Evolutionary conservation across 495 filamentous ascomycete genomes (phyloP).

Genomic region (Lasiosphaeria ovina): DNA sequence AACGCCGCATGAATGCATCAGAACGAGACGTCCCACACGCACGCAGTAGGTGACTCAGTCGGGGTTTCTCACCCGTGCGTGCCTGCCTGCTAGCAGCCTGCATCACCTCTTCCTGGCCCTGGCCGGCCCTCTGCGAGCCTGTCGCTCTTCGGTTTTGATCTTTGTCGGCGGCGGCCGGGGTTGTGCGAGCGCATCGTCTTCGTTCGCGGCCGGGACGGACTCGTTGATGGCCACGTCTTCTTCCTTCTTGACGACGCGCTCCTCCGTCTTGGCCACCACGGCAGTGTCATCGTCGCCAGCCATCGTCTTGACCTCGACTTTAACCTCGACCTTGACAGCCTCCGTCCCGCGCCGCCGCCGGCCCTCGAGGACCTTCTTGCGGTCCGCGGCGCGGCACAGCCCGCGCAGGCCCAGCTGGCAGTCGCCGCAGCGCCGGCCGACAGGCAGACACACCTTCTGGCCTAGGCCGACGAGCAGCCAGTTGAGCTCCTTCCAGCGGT

Average conservation of each 20-base stretch:
- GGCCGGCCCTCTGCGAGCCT: no score
- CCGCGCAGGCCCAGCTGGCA: conserved; percentile 72
- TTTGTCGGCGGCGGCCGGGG: no score
- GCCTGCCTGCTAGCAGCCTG: no score
- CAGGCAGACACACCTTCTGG: conserved; percentile 79
- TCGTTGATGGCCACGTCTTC: conserved; percentile 1
- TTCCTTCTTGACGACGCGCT: conserved; percentile 14
- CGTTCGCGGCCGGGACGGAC: no score
- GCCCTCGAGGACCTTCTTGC: conserved; percentile 51
- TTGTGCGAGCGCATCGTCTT: no score
- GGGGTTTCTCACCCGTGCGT: no score
- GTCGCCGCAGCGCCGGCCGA: conserved; percentile 76
- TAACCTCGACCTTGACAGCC: conserved; percentile 32
- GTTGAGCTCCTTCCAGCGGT: conserved; percentile 94
- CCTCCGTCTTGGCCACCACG: conserved; percentile 27
- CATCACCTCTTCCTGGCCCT: no score
- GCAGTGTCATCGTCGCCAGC: conserved; percentile 27
- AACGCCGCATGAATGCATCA: no score
- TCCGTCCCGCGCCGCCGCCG: conserved; percentile 24
- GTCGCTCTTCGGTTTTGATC: no score
- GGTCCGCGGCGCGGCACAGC: conserved; percentile 72
- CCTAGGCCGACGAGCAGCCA: conserved; percentile 87
- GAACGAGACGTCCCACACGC: no score
- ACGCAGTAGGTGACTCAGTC: no score
- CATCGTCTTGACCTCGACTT: conserved; percentile 30